Evolutionary conservation across 139 green algal species (phyloP).

Genomic region (Volvox reticuliferus): DNA sequence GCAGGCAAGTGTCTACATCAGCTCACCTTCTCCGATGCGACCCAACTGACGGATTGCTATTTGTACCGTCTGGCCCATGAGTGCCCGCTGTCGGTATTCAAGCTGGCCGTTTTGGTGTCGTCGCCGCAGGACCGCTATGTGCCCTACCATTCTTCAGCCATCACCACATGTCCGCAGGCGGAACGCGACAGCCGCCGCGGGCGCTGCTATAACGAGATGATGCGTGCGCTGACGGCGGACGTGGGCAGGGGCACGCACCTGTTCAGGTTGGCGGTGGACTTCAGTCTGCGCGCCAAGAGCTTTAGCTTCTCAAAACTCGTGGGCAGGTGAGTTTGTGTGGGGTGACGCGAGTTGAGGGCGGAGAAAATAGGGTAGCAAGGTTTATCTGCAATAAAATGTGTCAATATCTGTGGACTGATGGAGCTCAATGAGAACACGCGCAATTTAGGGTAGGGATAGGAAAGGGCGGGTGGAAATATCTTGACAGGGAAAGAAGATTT

Average conservation of each 20-base stretch:
- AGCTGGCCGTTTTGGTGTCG: constrained; percentile 67
- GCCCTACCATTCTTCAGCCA: constrained; percentile 68
- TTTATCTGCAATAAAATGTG: not conserved
- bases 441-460: not conserved
- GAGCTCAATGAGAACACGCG: no score
- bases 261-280: constrained; percentile 61
- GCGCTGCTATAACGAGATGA: constrained; percentile 29
- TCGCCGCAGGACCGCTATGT: constrained; percentile 79
- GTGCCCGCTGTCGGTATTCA: constrained; percentile 50
- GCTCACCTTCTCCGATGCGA: constrained; percentile 74
- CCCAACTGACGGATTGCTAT: constrained; percentile 68
- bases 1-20: constrained; percentile 68
- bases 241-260: constrained; percentile 50
- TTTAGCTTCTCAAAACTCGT: constrained; percentile 55
- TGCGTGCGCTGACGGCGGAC: constrained; percentile 22
- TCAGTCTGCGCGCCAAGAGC: constrained; percentile 49
- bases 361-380: no score
- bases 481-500: no score
- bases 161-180: constrained; percentile 48
- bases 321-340: constrained; percentile 39
- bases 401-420: not conserved
- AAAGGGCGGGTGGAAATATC: not conserved
- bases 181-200: constrained; percentile 33
- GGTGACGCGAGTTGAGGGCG: no score
- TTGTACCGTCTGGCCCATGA: constrained; percentile 70